Percentiles rank a stretch among this genome's conserved stretches.
Evolutionary conservation across 139 green algal species (phyloP).

Genomic region (Haematococcus lacustris): DNA sequence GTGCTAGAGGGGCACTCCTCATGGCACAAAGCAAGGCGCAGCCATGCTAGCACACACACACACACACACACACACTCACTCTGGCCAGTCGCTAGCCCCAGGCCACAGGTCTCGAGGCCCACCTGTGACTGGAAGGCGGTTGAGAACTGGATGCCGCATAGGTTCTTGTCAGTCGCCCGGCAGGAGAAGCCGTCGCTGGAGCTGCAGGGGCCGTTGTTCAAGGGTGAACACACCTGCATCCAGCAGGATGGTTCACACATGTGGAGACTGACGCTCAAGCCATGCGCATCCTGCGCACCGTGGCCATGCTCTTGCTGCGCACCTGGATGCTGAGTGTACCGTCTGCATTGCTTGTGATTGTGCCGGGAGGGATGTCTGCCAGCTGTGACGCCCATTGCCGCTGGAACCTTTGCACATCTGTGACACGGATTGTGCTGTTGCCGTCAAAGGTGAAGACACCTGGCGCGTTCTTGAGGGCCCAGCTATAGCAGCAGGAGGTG

Average conservation of each 20-base stretch:
- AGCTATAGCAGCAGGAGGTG: not conserved
- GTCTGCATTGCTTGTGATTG: not conserved
- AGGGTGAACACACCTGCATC: not conserved
- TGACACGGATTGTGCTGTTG: slow-evolving; percentile 6
- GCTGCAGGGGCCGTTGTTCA: not conserved
- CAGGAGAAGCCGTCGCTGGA: not conserved
- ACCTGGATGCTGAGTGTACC: not conserved
- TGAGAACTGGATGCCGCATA: slow-evolving; percentile 3
- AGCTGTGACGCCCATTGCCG: not conserved
- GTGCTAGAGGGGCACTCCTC: too few species aligned
- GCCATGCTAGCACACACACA: too few species aligned
- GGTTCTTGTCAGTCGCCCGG: not conserved
- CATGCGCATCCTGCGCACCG: too few species aligned
- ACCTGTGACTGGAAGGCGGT: too few species aligned
- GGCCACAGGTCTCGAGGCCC: too few species aligned
- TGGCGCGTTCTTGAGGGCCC: not conserved
- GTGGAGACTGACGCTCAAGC: too few species aligned
- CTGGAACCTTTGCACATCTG: not conserved
- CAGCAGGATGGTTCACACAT: too few species aligned
- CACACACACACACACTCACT: too few species aligned
- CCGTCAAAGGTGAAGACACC: slow-evolving; percentile 1
- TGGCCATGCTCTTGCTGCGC: too few species aligned
- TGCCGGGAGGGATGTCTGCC: not conserved
- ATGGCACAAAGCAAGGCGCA: too few species aligned
- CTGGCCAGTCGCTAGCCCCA: too few species aligned